Evolutionary conservation across 140 eudicot genomes (phyloP).

Genomic region (Eryngium alpinum): DNA sequence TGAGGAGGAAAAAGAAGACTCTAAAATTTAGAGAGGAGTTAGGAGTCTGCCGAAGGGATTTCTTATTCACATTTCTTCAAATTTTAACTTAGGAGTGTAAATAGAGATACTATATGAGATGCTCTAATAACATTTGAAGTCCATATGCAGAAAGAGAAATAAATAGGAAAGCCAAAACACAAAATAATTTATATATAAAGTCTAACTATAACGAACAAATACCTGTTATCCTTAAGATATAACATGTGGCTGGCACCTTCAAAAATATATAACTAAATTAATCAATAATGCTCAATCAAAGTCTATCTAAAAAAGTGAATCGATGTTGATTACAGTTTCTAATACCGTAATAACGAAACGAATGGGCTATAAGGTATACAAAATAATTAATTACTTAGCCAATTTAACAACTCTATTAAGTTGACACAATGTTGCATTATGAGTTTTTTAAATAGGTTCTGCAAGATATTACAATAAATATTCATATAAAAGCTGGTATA

Average conservation of each 20-base stretch:
- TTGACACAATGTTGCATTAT: neutral
- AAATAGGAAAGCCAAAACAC: no score
- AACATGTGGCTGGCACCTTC: neutral
- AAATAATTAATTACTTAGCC: neutral
- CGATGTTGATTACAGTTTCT: neutral
- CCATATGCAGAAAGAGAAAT: neutral
- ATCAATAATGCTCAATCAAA: neutral
- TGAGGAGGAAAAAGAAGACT: no score
- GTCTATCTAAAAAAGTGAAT: neutral
- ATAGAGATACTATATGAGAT: no score
- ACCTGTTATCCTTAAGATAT: neutral
- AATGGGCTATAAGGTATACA: neutral
- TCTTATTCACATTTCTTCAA: no score
- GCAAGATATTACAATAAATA: neutral
- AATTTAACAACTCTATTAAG: neutral
- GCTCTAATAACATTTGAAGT: constrained; percentile 4
- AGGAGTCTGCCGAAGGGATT: no score
- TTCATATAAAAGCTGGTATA: neutral
- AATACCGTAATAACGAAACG: neutral
- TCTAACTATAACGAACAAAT: neutral
- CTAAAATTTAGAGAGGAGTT: no score
- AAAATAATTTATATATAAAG: neutral
- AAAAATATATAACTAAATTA: neutral
- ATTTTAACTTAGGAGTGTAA: no score
- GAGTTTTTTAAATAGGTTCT: neutral